phyloP scores from a whole-genome alignment of 345 rosid genomes.

The Hirschfeldia incana region DNA sequence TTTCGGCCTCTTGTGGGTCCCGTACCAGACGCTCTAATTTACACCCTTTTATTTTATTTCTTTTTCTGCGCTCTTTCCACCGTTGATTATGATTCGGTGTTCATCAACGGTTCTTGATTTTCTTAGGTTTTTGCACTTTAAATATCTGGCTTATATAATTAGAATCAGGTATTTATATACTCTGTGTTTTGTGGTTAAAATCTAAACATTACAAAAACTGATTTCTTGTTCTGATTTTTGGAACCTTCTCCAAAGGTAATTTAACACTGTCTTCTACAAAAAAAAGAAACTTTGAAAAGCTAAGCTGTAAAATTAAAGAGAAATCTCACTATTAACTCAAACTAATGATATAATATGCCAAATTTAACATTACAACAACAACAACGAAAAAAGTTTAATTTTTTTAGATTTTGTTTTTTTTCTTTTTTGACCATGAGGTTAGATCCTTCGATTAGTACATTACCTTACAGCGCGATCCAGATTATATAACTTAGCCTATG shows the following conservation, averaged over 20 bases:
- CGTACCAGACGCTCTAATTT: slow-evolving; percentile 9
- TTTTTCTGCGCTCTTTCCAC: not conserved
- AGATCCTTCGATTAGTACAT: not conserved
- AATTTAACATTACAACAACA: not conserved
- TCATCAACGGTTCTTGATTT: slow-evolving; percentile 11
- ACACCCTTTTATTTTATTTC: not conserved
- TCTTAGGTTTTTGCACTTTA: slow-evolving; percentile 19
- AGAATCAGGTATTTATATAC: not conserved
- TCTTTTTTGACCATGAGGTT: not conserved
- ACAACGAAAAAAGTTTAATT: not conserved
- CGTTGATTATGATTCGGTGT: slow-evolving; percentile 38
- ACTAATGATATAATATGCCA: not conserved
- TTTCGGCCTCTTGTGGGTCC: slow-evolving; percentile 29
- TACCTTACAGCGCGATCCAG: not conserved
- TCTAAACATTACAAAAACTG: not conserved
- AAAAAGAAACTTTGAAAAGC: not conserved
- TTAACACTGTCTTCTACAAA: not conserved
- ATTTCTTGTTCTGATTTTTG: not conserved
- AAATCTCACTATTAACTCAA: not conserved
- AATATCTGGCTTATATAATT: slow-evolving; percentile 10
- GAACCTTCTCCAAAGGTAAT: not conserved
- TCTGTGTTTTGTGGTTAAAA: not conserved
- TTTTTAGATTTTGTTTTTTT: not conserved
- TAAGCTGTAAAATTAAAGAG: not conserved
- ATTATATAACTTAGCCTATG: not conserved